Percentiles rank a stretch among this genome's conserved stretches.
Evolutionary conservation across 495 filamentous ascomycete genomes (phyloP).

Genomic region (Tuber microsphaerosporum): DNA sequence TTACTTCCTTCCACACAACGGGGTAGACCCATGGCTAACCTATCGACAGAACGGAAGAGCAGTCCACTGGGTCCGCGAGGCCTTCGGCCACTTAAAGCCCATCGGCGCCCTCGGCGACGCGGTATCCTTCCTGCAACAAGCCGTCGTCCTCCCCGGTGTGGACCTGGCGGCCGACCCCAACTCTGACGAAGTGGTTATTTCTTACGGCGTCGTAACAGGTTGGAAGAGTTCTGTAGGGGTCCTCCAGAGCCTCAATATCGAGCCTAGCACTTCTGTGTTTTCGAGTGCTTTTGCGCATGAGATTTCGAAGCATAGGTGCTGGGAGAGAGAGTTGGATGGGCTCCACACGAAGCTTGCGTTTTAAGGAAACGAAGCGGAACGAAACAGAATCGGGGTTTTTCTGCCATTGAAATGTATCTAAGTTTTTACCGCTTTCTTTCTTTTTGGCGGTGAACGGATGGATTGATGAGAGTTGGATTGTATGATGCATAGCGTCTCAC

Average conservation of each 20-base stretch:
- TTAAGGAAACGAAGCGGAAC: constrained; percentile 12
- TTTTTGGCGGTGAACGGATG: background rate
- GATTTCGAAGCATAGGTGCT: constrained; percentile 40
- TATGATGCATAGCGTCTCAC: background rate
- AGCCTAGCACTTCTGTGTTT: constrained; percentile 49
- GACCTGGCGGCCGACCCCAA: constrained; percentile 32
- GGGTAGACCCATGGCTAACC: background rate
- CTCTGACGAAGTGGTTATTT: constrained; percentile 52
- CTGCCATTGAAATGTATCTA: background rate
- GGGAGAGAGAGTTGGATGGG: constrained; percentile 38
- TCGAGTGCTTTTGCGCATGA: constrained; percentile 32
- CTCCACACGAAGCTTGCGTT: constrained; percentile 37
- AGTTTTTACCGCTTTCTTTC: background rate
- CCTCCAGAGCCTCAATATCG: constrained; percentile 51
- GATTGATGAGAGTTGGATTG: background rate
- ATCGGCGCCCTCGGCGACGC: constrained; percentile 77
- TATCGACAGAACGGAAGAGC: constrained; percentile 61
- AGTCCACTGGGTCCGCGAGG: constrained; percentile 76
- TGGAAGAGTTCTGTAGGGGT: constrained; percentile 47
- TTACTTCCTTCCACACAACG: background rate
- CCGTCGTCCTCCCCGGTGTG: constrained; percentile 36
- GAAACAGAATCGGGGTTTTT: background rate
- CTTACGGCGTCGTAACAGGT: constrained; percentile 66
- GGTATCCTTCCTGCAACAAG: constrained; percentile 50
- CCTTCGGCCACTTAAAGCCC: constrained; percentile 79